Base-by-base conservation (phyloP, 495 filamentous ascomycete genomes). In the Margaritispora aquatica region DNA sequence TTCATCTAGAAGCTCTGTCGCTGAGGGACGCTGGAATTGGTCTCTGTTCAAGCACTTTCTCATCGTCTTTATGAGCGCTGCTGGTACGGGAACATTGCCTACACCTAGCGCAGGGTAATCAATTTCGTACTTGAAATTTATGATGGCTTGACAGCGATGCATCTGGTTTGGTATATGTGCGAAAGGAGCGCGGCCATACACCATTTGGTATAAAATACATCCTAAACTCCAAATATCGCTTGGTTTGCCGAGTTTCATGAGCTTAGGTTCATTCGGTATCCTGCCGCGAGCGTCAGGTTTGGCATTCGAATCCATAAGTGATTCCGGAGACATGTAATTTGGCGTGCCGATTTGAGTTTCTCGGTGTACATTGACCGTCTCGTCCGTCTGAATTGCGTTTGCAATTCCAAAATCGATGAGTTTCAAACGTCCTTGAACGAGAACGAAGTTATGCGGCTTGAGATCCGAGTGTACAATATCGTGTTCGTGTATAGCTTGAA, bases 301-400 rank as follows among this genome's bases (percentile, higher is more conserved):
- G 36, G 74, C 84, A 64, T 95, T 96, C 2, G 85, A 91, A 71
- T 98, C 95, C 60, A 93, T 82, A 64, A 97, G 77, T 21, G 88
- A 88, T 70, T 98, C 94, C 0, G 94, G 94, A 1, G 90, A 92
- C 95, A 98, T 97, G 78, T 97, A 98, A 69, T 96, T 98, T 1
- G 95, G 91, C 1, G 94, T 98, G 24, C 94, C 94, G 58, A 97
- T 84, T 71, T 96, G 90, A 19, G 88, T 88, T 65, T 98, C 95
- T 57, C 94, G 88, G 70, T 98, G 93, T 21, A 98, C 92, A 63
- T 98, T 98, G 66, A 97, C 89, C 0, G 94, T 98, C 71, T 96
- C 83, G 63, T 97, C 94, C 1, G 78, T 82, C 66, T 94, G 86
- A 66, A 98, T 97, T 23, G 94, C 90, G 68, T 96, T 96, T 55